Evolutionary conservation across 1,284 basidiomycete genomes (phyloP).

Genomic region (Retiboletus flavoniger): DNA sequence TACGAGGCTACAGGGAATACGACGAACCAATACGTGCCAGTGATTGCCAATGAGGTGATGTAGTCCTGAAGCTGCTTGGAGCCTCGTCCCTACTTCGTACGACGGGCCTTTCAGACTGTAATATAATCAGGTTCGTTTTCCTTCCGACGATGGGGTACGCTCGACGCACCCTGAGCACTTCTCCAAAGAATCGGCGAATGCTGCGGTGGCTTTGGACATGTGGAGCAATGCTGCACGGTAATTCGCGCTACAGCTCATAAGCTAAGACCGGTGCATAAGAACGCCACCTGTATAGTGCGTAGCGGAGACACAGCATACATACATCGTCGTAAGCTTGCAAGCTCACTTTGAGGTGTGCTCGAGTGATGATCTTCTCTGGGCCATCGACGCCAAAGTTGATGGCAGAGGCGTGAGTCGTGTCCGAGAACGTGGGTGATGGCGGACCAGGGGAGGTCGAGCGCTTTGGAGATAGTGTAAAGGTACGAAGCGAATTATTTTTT

Average conservation of each 20-base stretch:
- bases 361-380: conserved; percentile 79
- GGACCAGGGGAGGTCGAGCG: conserved; percentile 56
- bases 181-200: conserved; percentile 85
- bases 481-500: conserved; percentile 57
- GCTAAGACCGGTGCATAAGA: conserved; percentile 42
- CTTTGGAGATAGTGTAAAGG: conserved; percentile 51
- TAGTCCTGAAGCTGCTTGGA: conserved; percentile 84
- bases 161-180: conserved; percentile 70
- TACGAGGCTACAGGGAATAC: background rate
- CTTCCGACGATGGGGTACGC: background rate
- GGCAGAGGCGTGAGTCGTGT: conserved; percentile 71
- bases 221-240: conserved; percentile 83
- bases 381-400: conserved; percentile 71
- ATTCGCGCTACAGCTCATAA: conserved; percentile 75
- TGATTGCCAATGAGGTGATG: conserved; percentile 93
- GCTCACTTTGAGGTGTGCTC: conserved; percentile 75
- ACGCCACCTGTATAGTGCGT: background rate
- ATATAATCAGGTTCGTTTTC: conserved; percentile 3
- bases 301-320: conserved; percentile 27
- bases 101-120: conserved; percentile 73
- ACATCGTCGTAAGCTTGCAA: conserved; percentile 80
- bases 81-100: conserved; percentile 72
- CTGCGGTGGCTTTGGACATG: conserved; percentile 83
- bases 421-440: conserved; percentile 81
- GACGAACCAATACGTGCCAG: conserved; percentile 80